phyloP scores from a whole-genome alignment of 768 basidiomycete genomes.

The Exsudoporus frostii region DNA sequence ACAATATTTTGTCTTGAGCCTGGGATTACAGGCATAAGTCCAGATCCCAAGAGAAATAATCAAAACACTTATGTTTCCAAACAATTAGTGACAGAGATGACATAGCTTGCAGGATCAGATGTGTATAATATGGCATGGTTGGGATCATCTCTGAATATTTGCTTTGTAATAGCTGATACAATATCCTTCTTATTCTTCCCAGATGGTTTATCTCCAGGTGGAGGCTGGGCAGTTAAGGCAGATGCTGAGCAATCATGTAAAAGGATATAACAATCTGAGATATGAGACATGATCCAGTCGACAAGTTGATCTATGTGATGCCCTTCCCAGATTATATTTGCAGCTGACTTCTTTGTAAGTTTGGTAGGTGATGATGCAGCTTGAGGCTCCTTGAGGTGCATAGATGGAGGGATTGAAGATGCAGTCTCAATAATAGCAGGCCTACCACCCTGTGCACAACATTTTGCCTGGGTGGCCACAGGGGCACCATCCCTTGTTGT shows the following conservation, averaged over 20 bases:
- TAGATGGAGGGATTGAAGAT: no score
- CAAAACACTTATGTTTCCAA: no score
- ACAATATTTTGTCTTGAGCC: not conserved
- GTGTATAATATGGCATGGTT: not conserved
- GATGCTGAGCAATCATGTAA: not conserved
- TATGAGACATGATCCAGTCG: not conserved
- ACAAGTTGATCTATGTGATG: not conserved
- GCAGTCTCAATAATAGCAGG: no score
- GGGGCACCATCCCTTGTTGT: no score
- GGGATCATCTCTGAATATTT: conserved; percentile 1
- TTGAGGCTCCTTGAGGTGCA: no score
- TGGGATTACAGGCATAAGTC: not conserved
- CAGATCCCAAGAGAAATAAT: no score
- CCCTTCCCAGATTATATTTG: not conserved
- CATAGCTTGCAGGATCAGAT: not conserved
- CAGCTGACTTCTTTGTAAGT: not conserved
- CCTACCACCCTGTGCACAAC: no score
- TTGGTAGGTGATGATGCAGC: no score
- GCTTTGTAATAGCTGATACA: not conserved
- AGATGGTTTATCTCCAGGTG: not conserved
- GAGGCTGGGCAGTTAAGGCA: not conserved
- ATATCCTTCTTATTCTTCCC: conserved; percentile 5
- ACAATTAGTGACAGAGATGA: no score
- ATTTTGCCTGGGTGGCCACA: no score
- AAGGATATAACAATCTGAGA: not conserved